These are phyloP conservation scores for Aureobasidium sp. DNA, from an alignment of 2,329 filamentous ascomycete genomes.

Conservation along the genomic window DNA sequence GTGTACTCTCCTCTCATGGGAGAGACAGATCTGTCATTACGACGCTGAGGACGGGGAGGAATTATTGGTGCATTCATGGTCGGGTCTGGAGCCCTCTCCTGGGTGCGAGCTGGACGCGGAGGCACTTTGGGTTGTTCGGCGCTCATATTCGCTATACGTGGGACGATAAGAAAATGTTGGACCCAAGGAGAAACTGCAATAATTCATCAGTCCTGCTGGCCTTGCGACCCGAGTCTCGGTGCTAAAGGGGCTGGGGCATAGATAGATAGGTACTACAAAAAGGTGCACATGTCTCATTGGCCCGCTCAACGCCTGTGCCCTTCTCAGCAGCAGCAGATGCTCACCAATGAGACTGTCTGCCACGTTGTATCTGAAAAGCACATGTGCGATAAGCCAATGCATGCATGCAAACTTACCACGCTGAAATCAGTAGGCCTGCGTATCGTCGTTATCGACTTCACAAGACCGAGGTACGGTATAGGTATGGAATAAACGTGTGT, in stretches of 20 bases:
- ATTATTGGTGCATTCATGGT: slow-evolving; percentile 57
- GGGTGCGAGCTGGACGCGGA: slow-evolving; percentile 51
- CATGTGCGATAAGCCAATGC: slow-evolving; percentile 11
- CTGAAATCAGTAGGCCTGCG: not conserved
- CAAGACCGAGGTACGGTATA: not conserved
- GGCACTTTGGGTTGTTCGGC: slow-evolving; percentile 46
- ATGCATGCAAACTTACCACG: slow-evolving; percentile 11
- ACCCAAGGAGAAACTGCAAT: not conserved
- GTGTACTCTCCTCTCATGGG: slow-evolving; percentile 71
- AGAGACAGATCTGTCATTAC: slow-evolving; percentile 64
- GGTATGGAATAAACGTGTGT: not conserved
- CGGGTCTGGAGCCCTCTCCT: slow-evolving; percentile 33
- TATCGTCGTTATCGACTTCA: not conserved
- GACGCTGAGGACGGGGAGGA: slow-evolving; percentile 68
- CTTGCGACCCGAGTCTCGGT: not conserved
- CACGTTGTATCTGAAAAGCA: not conserved
- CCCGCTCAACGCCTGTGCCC: not conserved
- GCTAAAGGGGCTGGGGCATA: not conserved
- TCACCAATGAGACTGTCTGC: not conserved
- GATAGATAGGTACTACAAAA: not conserved
- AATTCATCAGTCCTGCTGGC: slow-evolving; percentile 8
- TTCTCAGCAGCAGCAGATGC: not conserved
- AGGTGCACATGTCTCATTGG: slow-evolving; percentile 3
- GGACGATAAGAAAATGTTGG: not conserved
- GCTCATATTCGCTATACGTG: slow-evolving; percentile 8